Evolutionary conservation across 208 protist genomes (phyloP).

Genomic region (Naegleria lovaniensis): DNA sequence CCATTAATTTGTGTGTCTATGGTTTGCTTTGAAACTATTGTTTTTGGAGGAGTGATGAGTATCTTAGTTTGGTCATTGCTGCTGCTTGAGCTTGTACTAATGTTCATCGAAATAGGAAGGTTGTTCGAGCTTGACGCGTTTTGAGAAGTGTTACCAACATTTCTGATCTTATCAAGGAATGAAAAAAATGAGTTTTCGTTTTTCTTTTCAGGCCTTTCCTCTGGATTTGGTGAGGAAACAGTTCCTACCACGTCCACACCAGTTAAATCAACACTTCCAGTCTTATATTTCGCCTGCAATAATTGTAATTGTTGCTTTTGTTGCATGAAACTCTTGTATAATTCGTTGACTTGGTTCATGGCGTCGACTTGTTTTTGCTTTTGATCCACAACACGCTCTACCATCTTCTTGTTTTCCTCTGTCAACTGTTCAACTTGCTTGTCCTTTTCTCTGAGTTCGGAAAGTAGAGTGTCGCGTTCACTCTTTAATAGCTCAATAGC

Average conservation of each 20-base stretch:
- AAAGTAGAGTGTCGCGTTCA: neutral
- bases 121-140: too few species aligned
- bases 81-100: neutral
- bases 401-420: neutral
- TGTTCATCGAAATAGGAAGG: neutral
- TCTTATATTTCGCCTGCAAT: constrained; percentile 10
- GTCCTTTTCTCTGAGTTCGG: neutral
- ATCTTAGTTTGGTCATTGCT: neutral
- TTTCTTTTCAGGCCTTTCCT: neutral
- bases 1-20: constrained; percentile 1
- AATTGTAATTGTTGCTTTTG: neutral
- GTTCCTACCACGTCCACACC: neutral
- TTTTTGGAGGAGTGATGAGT: neutral
- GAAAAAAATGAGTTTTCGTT: neutral
- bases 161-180: neutral
- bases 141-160: neutral
- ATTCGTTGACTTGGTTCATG: constrained; percentile 23
- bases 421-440: neutral
- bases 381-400: neutral
- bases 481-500: neutral
- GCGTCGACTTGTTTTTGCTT: constrained; percentile 20
- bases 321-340: neutral
- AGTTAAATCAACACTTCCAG: neutral
- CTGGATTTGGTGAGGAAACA: neutral
- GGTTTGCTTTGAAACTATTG: neutral